Conservation (phyloP, 2,329 filamentous ascomycete genomes). For the Aspergillus alliaceus region DNA sequence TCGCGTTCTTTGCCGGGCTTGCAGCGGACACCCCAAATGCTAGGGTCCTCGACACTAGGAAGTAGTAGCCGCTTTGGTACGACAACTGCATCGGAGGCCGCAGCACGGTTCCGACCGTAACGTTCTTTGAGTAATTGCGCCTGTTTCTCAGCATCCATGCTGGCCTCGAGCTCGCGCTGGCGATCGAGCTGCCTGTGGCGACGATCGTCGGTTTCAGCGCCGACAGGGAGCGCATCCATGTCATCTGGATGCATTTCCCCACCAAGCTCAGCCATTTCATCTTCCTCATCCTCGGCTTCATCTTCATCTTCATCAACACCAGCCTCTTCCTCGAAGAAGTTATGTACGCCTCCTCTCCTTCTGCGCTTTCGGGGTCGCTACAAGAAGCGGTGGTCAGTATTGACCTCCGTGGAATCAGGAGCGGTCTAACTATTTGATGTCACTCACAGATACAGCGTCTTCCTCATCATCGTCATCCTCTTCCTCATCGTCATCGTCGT, state of each 20-base stretch:
- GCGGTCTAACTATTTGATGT: conserved; percentile 38
- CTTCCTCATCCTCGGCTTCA: conserved; percentile 84
- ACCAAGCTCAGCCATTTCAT: conserved; percentile 80
- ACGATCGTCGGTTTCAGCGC: conserved; percentile 81
- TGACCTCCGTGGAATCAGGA: not conserved
- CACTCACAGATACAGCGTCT: conserved; percentile 59
- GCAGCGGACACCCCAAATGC: conserved; percentile 91
- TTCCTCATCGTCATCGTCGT: conserved; percentile 62
- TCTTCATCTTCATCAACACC: conserved; percentile 95
- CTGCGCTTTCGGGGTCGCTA: conserved; percentile 76
- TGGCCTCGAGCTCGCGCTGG: conserved; percentile 80
- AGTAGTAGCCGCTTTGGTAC: conserved; percentile 84
- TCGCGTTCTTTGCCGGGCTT: conserved; percentile 95
- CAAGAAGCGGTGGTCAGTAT: conserved; percentile 36
- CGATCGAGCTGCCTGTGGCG: conserved; percentile 93
- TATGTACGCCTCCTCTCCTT: conserved; percentile 71
- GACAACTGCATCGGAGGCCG: conserved; percentile 68
- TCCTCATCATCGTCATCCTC: conserved; percentile 50
- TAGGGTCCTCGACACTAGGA: conserved; percentile 90
- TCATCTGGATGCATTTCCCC: conserved; percentile 91
- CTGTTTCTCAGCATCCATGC: conserved; percentile 90
- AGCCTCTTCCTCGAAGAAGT: conserved; percentile 96
- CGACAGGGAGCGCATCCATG: conserved; percentile 70
- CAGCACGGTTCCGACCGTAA: conserved; percentile 76
- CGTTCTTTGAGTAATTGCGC: conserved; percentile 82